phyloP scores from a whole-genome alignment of 495 filamentous ascomycete species.

The Neurospora africana region DNA sequence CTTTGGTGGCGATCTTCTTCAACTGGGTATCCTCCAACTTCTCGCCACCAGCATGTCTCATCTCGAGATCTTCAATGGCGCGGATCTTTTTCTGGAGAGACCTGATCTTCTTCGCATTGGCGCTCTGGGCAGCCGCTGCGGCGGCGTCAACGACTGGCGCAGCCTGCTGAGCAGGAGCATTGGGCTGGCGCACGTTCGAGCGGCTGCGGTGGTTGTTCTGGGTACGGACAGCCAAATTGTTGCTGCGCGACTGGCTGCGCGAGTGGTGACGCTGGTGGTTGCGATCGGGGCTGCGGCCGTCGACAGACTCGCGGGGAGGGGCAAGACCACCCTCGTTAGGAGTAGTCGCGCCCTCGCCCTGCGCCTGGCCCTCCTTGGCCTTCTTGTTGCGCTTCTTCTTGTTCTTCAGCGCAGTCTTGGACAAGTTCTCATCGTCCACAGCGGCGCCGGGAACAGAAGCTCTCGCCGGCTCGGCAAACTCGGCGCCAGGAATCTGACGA shows the following conservation, averaged over 20 bases:
- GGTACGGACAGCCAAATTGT: conserved; percentile 37
- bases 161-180: conserved; percentile 14
- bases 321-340: conserved; percentile 27
- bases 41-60: conserved; percentile 86
- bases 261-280: conserved; percentile 25
- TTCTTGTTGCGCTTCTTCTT: conserved; percentile 99
- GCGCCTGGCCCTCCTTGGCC: conserved; percentile 56
- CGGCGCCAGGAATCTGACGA: conserved; percentile 44
- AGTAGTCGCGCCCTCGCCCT: conserved; percentile 17
- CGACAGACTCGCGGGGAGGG: conserved; percentile 29
- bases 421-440: conserved; percentile 59
- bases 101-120: conserved; percentile 71
- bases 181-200: conserved; percentile 18
- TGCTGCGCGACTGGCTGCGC: conserved; percentile 44
- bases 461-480: conserved; percentile 27
- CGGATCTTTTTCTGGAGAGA: conserved; percentile 92
- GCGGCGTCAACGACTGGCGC: conserved; percentile 20
- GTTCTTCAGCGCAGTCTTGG: conserved; percentile 87
- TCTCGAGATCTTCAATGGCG: conserved; percentile 95
- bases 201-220: conserved; percentile 33
- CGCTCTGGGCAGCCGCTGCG: conserved; percentile 44
- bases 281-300: conserved; percentile 57
- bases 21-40: conserved; percentile 97
- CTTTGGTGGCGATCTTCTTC: conserved; percentile 93
- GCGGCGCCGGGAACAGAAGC: conserved; percentile 64